phyloP scores from a whole-genome alignment of 352 stramenopile genomes.

The Phytophthora tubulina region DNA sequence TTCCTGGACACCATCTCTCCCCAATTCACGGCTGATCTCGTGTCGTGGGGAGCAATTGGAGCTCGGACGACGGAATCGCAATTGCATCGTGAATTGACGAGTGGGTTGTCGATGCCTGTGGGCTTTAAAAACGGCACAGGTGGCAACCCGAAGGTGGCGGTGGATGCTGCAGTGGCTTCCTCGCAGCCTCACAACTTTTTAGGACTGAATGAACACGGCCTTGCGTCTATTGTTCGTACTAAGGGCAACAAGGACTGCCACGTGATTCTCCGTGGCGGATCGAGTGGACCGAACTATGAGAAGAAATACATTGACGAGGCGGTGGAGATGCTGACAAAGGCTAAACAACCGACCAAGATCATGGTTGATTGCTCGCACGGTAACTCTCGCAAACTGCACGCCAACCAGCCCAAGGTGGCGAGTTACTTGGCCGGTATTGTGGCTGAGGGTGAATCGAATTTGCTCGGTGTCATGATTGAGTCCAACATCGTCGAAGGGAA shows the following conservation, averaged over 20 bases:
- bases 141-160: conserved; percentile 83
- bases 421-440: conserved; percentile 75
- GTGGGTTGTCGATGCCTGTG: conserved; percentile 83
- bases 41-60: conserved; percentile 87
- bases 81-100: conserved; percentile 84
- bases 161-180: conserved; percentile 75
- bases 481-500: conserved; percentile 90
- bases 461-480: conserved; percentile 90
- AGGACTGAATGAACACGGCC: conserved; percentile 81
- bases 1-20: conserved; percentile 88
- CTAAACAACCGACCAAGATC: conserved; percentile 74
- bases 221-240: conserved; percentile 86
- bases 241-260: conserved; percentile 89
- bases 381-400: conserved; percentile 87
- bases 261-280: conserved; percentile 85
- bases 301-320: conserved; percentile 75
- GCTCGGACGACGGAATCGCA: conserved; percentile 89
- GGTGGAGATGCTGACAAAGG: conserved; percentile 66
- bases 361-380: conserved; percentile 92
- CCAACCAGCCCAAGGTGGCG: conserved; percentile 85
- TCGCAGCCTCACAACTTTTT: conserved; percentile 87
- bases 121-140: conserved; percentile 90
- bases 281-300: conserved; percentile 81
- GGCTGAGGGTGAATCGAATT: conserved; percentile 66
- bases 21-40: conserved; percentile 82